These are phyloP conservation scores for Prunus kanzakura DNA, from an alignment of 306 rosid genomes.

Conservation along the genomic window DNA sequence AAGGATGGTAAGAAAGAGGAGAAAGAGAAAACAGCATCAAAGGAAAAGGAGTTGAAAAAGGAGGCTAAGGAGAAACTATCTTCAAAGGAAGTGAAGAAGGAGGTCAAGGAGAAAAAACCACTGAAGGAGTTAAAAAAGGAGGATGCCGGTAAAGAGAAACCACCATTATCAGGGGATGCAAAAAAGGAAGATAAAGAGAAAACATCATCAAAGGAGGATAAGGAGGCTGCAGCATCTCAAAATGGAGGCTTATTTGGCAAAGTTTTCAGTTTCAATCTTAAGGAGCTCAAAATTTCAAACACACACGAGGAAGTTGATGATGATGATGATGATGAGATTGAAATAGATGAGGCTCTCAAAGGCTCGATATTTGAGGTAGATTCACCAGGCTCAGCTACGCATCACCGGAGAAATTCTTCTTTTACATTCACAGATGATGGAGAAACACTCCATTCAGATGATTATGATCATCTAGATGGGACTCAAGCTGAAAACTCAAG, in stretches of 20 bases:
- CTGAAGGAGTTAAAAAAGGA: slow-evolving; percentile 21
- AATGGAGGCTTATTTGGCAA: slow-evolving; percentile 27
- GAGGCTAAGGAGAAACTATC: slow-evolving; percentile 19
- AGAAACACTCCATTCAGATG: slow-evolving; percentile 39
- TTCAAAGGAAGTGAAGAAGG: slow-evolving; percentile 8
- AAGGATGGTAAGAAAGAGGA: slow-evolving; percentile 14
- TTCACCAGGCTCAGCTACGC: slow-evolving; percentile 39
- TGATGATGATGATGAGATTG: slow-evolving; percentile 27
- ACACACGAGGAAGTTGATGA: slow-evolving; percentile 34
- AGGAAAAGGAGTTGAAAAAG: slow-evolving; percentile 34
- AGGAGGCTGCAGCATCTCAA: slow-evolving; percentile 15
- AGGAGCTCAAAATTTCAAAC: slow-evolving; percentile 33
- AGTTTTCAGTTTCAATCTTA: slow-evolving; percentile 38
- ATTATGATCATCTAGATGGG: slow-evolving; percentile 45
- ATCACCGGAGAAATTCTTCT: slow-evolving; percentile 24
- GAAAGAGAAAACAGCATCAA: slow-evolving; percentile 20
- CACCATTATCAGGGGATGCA: background rate
- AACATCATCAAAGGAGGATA: slow-evolving; percentile 14
- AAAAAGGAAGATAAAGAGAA: slow-evolving; percentile 32
- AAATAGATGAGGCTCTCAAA: slow-evolving; percentile 41
- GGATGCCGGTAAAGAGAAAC: slow-evolving; percentile 22
- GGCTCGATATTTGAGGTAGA: slow-evolving; percentile 61
- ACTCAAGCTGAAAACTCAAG: slow-evolving; percentile 49
- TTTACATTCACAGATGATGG: slow-evolving; percentile 23
- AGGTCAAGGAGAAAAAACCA: slow-evolving; percentile 31